Evolutionary conservation across 306 rosid species (phyloP).

Genomic region (Cercis canadensis): DNA sequence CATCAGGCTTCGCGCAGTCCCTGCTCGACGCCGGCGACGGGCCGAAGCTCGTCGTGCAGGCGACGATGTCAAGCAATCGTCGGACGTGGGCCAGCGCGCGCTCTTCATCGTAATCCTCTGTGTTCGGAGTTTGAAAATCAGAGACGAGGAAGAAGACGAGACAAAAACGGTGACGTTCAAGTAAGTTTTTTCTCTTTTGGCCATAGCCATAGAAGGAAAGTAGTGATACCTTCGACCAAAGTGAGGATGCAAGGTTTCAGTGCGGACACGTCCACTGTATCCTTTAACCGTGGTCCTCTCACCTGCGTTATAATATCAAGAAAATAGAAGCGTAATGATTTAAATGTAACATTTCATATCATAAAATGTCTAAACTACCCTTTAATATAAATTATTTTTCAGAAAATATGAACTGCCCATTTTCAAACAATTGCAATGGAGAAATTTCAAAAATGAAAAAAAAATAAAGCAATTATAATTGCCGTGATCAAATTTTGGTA

Average conservation of each 20-base stretch:
- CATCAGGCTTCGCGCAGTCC: slow-evolving; percentile 50
- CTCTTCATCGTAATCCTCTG: slow-evolving; percentile 84
- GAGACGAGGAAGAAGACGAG: not conserved
- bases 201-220: not conserved
- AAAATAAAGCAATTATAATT: no score
- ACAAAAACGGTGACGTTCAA: no score
- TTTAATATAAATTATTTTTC: no score
- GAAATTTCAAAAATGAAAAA: no score
- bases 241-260: slow-evolving; percentile 82
- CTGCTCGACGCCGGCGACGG: slow-evolving; percentile 49
- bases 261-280: slow-evolving; percentile 88
- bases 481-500: no score
- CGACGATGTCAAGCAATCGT: slow-evolving; percentile 78
- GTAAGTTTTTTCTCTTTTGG: no score
- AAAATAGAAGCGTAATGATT: no score
- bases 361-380: no score
- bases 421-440: no score
- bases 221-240: slow-evolving; percentile 68
- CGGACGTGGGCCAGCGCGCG: slow-evolving; percentile 83
- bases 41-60: slow-evolving; percentile 89
- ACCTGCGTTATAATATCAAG: slow-evolving; percentile 45
- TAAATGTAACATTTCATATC: no score
- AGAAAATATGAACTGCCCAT: no score
- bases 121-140: not conserved
- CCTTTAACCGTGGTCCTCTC: slow-evolving; percentile 80